Evolutionary conservation across 2,329 filamentous ascomycete species (phyloP).

Genomic region (Pseudocercospora fijiensis): DNA sequence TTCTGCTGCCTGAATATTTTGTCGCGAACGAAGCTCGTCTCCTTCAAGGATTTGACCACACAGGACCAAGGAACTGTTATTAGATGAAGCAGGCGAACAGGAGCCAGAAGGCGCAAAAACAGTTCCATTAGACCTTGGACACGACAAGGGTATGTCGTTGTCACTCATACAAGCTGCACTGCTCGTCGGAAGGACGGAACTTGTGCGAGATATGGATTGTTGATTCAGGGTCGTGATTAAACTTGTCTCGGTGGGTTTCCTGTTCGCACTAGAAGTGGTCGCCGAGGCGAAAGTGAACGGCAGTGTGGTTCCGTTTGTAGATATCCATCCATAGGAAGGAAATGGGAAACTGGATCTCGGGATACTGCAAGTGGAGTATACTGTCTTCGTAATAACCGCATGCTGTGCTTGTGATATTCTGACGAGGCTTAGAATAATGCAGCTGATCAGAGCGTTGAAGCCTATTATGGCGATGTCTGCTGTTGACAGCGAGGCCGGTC

Average conservation of each 20-base stretch:
- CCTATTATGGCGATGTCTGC: neutral
- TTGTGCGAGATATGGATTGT: neutral
- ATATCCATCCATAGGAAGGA: neutral
- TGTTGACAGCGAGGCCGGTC: neutral
- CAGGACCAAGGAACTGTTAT: neutral
- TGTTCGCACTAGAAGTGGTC: neutral
- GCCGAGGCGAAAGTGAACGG: neutral
- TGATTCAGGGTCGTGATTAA: neutral
- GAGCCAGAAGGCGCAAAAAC: neutral
- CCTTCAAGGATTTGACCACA: neutral
- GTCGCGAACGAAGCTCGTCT: neutral
- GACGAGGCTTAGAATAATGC: neutral
- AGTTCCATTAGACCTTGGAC: constrained; percentile 6
- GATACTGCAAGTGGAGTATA: neutral
- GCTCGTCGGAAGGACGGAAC: neutral
- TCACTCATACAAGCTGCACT: neutral
- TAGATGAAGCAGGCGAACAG: neutral
- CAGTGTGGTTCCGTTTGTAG: neutral
- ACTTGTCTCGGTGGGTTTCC: neutral
- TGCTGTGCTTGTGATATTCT: neutral
- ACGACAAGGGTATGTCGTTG: neutral
- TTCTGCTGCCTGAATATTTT: neutral
- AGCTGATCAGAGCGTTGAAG: neutral
- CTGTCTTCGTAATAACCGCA: neutral
- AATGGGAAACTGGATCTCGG: neutral